A percentile compares a stretch with the other conserved stretches of the same genome.
These are phyloP conservation scores for Penicillium brevicompactum DNA, from an alignment of 2,329 filamentous ascomycete genomes.

Conservation along the genomic window DNA sequence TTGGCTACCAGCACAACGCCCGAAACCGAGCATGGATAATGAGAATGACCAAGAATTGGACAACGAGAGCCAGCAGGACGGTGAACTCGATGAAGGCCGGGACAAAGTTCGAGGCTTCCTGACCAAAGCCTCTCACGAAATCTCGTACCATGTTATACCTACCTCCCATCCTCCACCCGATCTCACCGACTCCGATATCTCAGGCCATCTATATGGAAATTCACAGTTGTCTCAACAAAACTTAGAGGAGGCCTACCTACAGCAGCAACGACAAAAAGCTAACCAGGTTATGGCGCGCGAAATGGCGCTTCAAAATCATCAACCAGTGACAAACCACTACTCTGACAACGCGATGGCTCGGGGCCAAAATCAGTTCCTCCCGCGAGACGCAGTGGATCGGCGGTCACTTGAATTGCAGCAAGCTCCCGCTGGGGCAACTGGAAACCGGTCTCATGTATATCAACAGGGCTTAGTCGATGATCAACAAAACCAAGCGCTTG, in stretches of 20 bases:
- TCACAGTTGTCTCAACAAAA: conserved; percentile 56
- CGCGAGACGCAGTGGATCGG: conserved; percentile 45
- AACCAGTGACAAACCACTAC: conserved; percentile 57
- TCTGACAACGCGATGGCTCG: conserved; percentile 44
- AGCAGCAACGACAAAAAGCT: conserved; percentile 57
- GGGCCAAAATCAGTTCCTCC: conserved; percentile 45
- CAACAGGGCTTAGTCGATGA: conserved; percentile 52
- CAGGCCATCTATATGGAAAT: conserved; percentile 49
- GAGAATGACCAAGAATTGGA: conserved; percentile 49
- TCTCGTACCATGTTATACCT: conserved; percentile 69
- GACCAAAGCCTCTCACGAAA: conserved; percentile 67
- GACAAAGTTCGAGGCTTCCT: conserved; percentile 66
- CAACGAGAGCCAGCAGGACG: conserved; percentile 49
- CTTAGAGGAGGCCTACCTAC: conserved; percentile 62
- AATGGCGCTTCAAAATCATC: conserved; percentile 60
- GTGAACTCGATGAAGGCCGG: conserved; percentile 60
- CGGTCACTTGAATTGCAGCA: conserved; percentile 47
- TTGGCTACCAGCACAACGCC: conserved; percentile 42
- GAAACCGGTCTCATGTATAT: conserved; percentile 52
- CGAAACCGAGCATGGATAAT: conserved; percentile 53
- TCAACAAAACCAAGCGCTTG: conserved; percentile 60
- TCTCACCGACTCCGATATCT: conserved; percentile 45
- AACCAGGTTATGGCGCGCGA: conserved; percentile 53
- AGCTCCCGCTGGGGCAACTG: conserved; percentile 55
- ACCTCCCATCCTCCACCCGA: conserved; percentile 63